A percentile compares a stretch with the other conserved stretches of the same genome.
Evolutionary conservation across 805 yeast genomes (phyloP).

Genomic region (Metschnikowia continentalis): DNA sequence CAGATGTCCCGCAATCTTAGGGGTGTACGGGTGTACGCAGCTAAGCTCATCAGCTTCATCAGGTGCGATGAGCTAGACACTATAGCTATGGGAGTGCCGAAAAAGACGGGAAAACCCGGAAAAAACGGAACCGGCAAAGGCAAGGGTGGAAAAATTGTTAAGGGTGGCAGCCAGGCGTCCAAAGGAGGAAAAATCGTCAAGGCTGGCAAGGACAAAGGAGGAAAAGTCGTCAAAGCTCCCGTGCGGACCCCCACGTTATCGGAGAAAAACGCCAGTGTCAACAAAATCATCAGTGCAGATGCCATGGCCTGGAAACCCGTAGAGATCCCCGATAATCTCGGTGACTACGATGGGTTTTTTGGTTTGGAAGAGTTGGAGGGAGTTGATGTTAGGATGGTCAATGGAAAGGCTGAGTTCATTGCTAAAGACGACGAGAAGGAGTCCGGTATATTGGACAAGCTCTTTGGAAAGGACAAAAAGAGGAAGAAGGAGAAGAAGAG

Average conservation of each 20-base stretch:
- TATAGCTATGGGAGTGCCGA: no score
- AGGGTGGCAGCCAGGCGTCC: neutral
- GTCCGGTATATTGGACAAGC: conserved; percentile 19
- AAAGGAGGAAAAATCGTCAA: conserved; percentile 1
- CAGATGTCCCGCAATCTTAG: no score
- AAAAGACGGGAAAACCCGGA: neutral
- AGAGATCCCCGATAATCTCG: conserved; percentile 75
- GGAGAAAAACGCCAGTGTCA: conserved; percentile 27
- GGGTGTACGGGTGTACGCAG: no score
- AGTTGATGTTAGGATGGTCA: conserved; percentile 70
- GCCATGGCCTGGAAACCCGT: conserved; percentile 75
- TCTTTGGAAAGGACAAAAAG: conserved; percentile 16
- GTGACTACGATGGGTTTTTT: conserved; percentile 84
- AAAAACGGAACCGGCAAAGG: neutral
- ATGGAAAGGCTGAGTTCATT: conserved; percentile 62
- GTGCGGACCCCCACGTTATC: conserved; percentile 23
- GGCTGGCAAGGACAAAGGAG: neutral
- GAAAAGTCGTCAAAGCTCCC: conserved; percentile 6
- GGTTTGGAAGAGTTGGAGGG: conserved; percentile 95
- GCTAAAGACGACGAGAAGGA: conserved; percentile 32
- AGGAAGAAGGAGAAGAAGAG: conserved; percentile 7
- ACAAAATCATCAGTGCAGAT: conserved; percentile 45
- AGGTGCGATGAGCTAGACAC: no score
- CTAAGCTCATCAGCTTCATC: no score
- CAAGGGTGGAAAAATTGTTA: no score